A percentile compares a stretch with the other conserved stretches of the same genome.
Conservation (phyloP, 2,329 filamentous ascomycete species). For the Sphaerulina vaccinii region DNA sequence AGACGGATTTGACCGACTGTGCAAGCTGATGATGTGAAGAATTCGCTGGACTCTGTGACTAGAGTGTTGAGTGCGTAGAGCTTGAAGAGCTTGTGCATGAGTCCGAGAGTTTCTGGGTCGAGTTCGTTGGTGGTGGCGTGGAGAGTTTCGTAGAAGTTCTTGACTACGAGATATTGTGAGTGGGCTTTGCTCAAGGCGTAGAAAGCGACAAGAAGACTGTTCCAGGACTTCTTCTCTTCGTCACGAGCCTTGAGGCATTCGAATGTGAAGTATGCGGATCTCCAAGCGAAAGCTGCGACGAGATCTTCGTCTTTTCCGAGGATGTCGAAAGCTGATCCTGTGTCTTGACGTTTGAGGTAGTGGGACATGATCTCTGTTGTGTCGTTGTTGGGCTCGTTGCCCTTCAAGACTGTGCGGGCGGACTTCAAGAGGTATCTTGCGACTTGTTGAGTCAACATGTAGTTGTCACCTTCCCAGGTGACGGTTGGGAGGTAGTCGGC, state of each 20-base stretch:
- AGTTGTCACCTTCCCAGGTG: conserved; percentile 78
- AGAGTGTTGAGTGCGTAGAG: conserved; percentile 66
- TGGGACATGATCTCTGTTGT: conserved; percentile 64
- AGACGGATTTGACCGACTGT: conserved; percentile 72
- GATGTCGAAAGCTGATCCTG: conserved; percentile 72
- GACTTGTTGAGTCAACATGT: conserved; percentile 79
- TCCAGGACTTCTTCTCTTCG: conserved; percentile 73
- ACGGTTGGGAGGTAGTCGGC: conserved; percentile 70
- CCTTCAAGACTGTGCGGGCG: conserved; percentile 66
- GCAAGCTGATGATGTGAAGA: conserved; percentile 68
- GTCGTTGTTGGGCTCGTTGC: conserved; percentile 64
- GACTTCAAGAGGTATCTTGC: conserved; percentile 75
- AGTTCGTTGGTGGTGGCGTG: conserved; percentile 54
- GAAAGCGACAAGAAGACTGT: conserved; percentile 74
- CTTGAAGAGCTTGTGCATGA: conserved; percentile 67
- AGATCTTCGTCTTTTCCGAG: conserved; percentile 69
- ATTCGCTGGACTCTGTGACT: conserved; percentile 68
- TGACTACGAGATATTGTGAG: conserved; percentile 74
- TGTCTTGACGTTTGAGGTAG: conserved; percentile 65
- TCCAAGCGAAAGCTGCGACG: conserved; percentile 73
- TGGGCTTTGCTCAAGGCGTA: conserved; percentile 73
- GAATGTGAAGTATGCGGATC: conserved; percentile 70
- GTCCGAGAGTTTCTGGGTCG: conserved; percentile 55
- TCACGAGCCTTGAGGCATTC: conserved; percentile 73
- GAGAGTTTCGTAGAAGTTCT: conserved; percentile 73